A percentile compares a stretch with the other conserved stretches of the same genome.
phyloP scores from a whole-genome alignment of 768 basidiomycete genomes.

The Neoboletus subvelutipes region DNA sequence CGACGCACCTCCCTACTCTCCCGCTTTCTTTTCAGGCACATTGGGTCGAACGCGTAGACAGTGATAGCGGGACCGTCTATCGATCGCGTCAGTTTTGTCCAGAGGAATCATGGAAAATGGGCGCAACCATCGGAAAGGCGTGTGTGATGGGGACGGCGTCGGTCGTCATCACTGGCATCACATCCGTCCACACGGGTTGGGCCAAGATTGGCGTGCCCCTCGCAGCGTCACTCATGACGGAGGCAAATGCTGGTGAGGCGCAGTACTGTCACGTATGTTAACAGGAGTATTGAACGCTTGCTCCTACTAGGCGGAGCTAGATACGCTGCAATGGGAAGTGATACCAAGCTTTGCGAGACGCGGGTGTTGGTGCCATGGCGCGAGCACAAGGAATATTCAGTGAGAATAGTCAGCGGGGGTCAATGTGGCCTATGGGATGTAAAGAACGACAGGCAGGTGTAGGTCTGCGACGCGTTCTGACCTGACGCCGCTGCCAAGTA shows the following conservation, averaged over 20 bases:
- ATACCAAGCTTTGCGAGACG: slow-evolving; percentile 14
- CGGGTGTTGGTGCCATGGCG: slow-evolving; percentile 25
- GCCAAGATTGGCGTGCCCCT: background rate
- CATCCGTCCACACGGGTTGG: slow-evolving; percentile 5
- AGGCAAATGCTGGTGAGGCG: slow-evolving; percentile 7
- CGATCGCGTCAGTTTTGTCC: slow-evolving; percentile 15
- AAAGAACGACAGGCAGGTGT: slow-evolving; percentile 11
- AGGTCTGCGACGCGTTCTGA: background rate
- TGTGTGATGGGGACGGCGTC: no score
- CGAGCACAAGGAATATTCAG: slow-evolving; percentile 21
- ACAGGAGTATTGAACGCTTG: background rate
- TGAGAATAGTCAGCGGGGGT: slow-evolving; percentile 7
- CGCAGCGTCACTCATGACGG: no score
- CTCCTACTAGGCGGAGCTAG: slow-evolving; percentile 2
- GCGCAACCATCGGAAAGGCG: slow-evolving; percentile 13
- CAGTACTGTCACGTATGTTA: background rate
- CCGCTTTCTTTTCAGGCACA: slow-evolving; percentile 14
- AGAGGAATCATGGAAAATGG: no score
- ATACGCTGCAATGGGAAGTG: slow-evolving; percentile 7
- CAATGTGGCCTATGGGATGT: slow-evolving; percentile 19
- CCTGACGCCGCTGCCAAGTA: background rate
- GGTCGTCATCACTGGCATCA: slow-evolving; percentile 13
- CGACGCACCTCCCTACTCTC: slow-evolving; percentile 7
- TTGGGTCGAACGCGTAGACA: slow-evolving; percentile 14
- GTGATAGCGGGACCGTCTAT: slow-evolving; percentile 4